Evolutionary conservation across 2,329 filamentous ascomycete genomes (phyloP), one percentile per base, ranked within the genome.

Genomic region (Fusarium vanettenii): DNA sequence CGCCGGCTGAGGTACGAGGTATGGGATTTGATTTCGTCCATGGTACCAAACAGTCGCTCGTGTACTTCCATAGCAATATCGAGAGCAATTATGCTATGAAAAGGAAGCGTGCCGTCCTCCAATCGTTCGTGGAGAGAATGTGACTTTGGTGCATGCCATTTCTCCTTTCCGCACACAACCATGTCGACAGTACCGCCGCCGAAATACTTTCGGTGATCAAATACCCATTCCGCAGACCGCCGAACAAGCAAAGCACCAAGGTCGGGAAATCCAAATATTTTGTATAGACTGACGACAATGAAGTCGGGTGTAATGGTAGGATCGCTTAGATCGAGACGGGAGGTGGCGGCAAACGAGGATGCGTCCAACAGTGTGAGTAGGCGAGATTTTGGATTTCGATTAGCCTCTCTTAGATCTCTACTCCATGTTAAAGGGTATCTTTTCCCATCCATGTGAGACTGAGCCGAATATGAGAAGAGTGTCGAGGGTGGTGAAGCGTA

Each of bases 231-330:
- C 14, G 93, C 90, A 35, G 90, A 87, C 76, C 94, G 95, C 48
- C 93, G 91, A 14, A 98, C 91, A 33, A 98, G 91, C 67, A 99
- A 84, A 2, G 92, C 95, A 2, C 96, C 96, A 2, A 98, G 86
- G 80, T 98, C 94, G 0, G 96, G 96, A 74, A 98, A 98, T 1
- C 97, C 96, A 81, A 98, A 98, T n/a, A 98, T 95, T 82, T 98
- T 99, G 85, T 98, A 97, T 73, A 98, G 91, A 82, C 95, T 98
- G 48, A 98, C 79, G 0, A 94, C 93, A 0, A 91, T 92, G 75
- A 98, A 98, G 81, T 98, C 96, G 1, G 96, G 94, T 0, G 93
- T 91, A 1, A 84, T 80, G 0, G 86, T 84, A 0, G 87, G 76
- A 75, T 93, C 84, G 65, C 90, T 86, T 3, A 98, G 85, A 79